phyloP scores from a whole-genome alignment of 257 asterid genomes.

The Lycium ferocissimum region DNA sequence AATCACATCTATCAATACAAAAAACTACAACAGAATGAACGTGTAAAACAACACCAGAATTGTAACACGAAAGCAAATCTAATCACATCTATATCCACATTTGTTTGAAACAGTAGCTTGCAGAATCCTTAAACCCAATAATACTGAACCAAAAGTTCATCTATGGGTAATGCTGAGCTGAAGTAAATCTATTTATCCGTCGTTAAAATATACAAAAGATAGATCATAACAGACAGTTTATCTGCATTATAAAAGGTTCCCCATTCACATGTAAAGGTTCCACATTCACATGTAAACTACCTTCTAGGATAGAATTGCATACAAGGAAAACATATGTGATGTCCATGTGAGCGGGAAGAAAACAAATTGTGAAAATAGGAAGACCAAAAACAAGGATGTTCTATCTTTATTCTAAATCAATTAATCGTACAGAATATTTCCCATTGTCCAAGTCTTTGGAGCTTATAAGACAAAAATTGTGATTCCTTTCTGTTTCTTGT shows the following conservation, averaged over 20 bases:
- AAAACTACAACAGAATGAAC: neutral
- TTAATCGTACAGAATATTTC: neutral
- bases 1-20: slow-evolving; percentile 6
- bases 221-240: neutral
- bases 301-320: neutral
- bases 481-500: neutral
- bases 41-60: neutral
- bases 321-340: neutral
- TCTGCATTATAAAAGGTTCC: neutral
- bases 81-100: slow-evolving; percentile 5
- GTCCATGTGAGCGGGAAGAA: neutral
- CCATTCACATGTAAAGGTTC: neutral
- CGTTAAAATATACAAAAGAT: neutral
- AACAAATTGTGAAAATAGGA: neutral
- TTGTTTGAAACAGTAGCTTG: slow-evolving; percentile 4
- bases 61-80: neutral
- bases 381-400: neutral
- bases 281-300: neutral
- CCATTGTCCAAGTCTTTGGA: neutral
- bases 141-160: slow-evolving; percentile 10
- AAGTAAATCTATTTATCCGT: neutral
- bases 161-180: neutral
- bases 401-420: neutral
- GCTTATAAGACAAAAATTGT: neutral
- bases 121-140: neutral